Percentiles rank a stretch among this genome's conserved stretches.
These are phyloP conservation scores for Gyrodon lividus DNA, from an alignment of 768 basidiomycete genomes.

Conservation along the genomic window DNA sequence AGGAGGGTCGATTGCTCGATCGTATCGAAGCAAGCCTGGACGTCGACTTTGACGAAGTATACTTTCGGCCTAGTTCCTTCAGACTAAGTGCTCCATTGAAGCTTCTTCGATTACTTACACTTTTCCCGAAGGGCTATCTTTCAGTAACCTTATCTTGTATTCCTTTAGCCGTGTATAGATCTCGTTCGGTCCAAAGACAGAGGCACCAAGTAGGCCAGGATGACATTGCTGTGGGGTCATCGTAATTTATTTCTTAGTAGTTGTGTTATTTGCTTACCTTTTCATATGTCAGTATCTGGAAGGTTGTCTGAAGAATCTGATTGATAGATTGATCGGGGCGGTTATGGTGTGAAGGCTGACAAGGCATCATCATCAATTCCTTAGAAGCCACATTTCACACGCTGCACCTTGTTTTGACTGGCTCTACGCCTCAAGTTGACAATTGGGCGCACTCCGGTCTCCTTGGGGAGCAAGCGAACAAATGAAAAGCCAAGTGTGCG, in stretches of 20 bases:
- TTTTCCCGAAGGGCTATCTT: conserved; percentile 37
- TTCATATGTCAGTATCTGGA: conserved; percentile 85
- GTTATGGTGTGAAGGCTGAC: conserved; percentile 31
- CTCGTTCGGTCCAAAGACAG: conserved; percentile 81
- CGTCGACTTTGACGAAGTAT: conserved; percentile 97
- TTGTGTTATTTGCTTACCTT: conserved; percentile 53
- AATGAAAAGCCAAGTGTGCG: conserved; percentile 81
- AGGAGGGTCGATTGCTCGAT: conserved; percentile 88
- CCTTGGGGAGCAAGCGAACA: conserved; percentile 89
- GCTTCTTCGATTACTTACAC: conserved; percentile 45
- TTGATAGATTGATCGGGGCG: conserved; percentile 70
- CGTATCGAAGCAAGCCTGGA: conserved; percentile 94
- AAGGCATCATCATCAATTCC: background rate
- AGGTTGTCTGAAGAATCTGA: conserved; percentile 78
- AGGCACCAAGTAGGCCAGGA: conserved; percentile 68
- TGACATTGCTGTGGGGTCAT: conserved; percentile 52
- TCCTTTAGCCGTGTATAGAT: conserved; percentile 72
- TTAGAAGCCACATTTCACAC: background rate
- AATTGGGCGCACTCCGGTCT: conserved; percentile 91
- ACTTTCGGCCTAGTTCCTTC: conserved; percentile 64
- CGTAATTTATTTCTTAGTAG: background rate
- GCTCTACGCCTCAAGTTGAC: conserved; percentile 76
- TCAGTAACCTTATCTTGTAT: conserved; percentile 57
- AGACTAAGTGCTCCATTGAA: background rate
- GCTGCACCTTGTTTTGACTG: conserved; percentile 31